These are phyloP conservation scores for Edaphochlamys debaryana DNA, from an alignment of 139 green algal genomes.

Conservation along the genomic window DNA sequence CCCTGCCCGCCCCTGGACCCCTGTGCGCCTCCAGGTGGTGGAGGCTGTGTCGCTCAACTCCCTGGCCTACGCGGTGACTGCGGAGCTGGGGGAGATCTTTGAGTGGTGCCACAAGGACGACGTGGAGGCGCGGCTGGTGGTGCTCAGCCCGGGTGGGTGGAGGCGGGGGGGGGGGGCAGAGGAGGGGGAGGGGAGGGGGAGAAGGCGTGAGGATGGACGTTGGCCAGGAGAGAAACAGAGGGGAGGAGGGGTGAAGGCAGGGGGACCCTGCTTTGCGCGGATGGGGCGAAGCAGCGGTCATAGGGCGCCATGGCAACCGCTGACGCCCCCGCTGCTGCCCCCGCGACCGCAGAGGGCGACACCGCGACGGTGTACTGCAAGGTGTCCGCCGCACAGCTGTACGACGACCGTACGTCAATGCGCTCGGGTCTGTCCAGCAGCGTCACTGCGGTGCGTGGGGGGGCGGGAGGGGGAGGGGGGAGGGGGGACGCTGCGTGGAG, in stretches of 20 bases:
- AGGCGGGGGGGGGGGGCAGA: background rate
- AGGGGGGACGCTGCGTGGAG: too few relatives aligned
- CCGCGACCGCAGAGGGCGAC: constrained; percentile 2
- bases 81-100: constrained; percentile 27
- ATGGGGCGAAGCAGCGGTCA: too few relatives aligned
- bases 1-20: too few relatives aligned
- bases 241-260: too few relatives aligned
- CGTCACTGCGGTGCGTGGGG: background rate
- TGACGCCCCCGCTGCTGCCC: background rate
- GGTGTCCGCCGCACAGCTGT: background rate
- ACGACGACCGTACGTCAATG: constrained; percentile 2
- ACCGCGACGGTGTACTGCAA: constrained; percentile 32
- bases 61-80: constrained; percentile 16
- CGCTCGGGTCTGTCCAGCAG: background rate
- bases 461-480: background rate
- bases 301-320: too few relatives aligned
- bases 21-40: background rate
- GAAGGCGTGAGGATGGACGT: too few relatives aligned
- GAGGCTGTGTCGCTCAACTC: background rate
- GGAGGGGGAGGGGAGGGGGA: too few relatives aligned
- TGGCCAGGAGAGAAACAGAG: too few relatives aligned
- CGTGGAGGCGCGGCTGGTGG: constrained; percentile 37
- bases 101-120: constrained; percentile 33
- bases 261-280: background rate
- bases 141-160: constrained; percentile 12